A percentile compares a stretch with the other conserved stretches of the same genome.
Evolutionary conservation across 148 eudicot genomes (phyloP).

Genomic region (Spergularia bocconei): DNA sequence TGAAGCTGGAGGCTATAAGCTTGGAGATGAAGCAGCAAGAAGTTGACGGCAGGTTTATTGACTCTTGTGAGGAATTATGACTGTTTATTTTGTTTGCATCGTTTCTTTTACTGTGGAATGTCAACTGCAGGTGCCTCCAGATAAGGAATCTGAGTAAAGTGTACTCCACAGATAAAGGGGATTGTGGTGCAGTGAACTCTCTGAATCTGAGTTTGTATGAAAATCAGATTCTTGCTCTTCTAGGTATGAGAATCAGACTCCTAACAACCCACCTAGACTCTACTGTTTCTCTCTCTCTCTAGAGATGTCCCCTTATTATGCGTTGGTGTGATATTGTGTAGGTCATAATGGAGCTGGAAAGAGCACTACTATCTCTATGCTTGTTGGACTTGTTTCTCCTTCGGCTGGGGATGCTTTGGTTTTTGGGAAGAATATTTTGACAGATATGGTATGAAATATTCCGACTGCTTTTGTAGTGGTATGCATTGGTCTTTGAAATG

Average conservation of each 20-base stretch:
- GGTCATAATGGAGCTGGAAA: slow-evolving; percentile 99
- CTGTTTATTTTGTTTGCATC: background rate
- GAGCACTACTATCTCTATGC: slow-evolving; percentile 99
- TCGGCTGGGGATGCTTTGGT: slow-evolving; percentile 95
- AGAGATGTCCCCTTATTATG: background rate
- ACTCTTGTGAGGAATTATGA: slow-evolving; percentile 8
- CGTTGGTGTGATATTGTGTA: slow-evolving; percentile 20
- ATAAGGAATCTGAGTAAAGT: slow-evolving; percentile 81
- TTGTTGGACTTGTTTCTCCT: slow-evolving; percentile 92
- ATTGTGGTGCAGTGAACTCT: slow-evolving; percentile 81
- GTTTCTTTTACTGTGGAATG: slow-evolving; percentile 13
- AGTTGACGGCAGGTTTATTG: slow-evolving; percentile 69
- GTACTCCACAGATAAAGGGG: slow-evolving; percentile 61
- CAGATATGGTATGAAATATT: slow-evolving; percentile 65
- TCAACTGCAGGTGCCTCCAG: slow-evolving; percentile 81
- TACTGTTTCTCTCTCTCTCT: slow-evolving; percentile 1
- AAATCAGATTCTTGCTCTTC: slow-evolving; percentile 94
- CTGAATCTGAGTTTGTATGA: slow-evolving; percentile 81
- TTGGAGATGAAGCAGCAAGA: slow-evolving; percentile 99
- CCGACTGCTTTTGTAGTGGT: background rate
- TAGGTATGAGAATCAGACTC: slow-evolving; percentile 45
- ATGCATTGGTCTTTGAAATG: slow-evolving; percentile 1
- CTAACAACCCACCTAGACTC: background rate
- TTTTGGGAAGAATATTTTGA: slow-evolving; percentile 75
- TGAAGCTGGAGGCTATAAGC: slow-evolving; percentile 67